phyloP scores from a whole-genome alignment of 352 stramenopile species.

The Pythium aristosporum region DNA sequence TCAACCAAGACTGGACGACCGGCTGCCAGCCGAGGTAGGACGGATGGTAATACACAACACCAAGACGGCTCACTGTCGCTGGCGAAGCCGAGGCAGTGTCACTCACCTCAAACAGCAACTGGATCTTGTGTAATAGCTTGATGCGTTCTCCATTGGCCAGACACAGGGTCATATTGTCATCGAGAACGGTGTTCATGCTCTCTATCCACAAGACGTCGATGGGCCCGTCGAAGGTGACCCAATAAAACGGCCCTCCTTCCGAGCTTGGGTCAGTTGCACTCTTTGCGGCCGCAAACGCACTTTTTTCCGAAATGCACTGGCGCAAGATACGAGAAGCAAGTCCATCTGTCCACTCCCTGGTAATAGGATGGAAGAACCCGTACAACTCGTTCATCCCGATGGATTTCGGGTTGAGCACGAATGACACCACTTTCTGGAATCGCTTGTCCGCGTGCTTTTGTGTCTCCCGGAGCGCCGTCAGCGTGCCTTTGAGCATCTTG shows the following conservation, averaged over 20 bases:
- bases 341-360: slow-evolving; percentile 82
- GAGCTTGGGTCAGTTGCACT: slow-evolving; percentile 4
- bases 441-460: slow-evolving; percentile 44
- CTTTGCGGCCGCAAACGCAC: slow-evolving; percentile 35
- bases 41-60: slow-evolving; percentile 89
- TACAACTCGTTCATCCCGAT: slow-evolving; percentile 83
- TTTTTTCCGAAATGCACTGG: slow-evolving; percentile 72
- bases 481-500: slow-evolving; percentile 43
- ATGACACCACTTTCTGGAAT: slow-evolving; percentile 60
- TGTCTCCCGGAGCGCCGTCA: slow-evolving; percentile 50
- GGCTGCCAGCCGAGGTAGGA: slow-evolving; percentile 63
- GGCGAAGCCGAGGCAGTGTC: slow-evolving; percentile 90
- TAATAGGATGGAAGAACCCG: slow-evolving; percentile 82
- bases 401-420: slow-evolving; percentile 77
- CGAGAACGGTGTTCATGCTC: slow-evolving; percentile 88
- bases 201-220: slow-evolving; percentile 87
- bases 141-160: slow-evolving; percentile 88
- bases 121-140: slow-evolving; percentile 82
- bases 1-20: slow-evolving; percentile 61
- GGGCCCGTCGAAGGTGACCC: slow-evolving; percentile 82
- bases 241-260: slow-evolving; percentile 56
- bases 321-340: slow-evolving; percentile 71
- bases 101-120: slow-evolving; percentile 92
- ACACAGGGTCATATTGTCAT: slow-evolving; percentile 91
- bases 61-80: slow-evolving; percentile 90